Percentiles rank a stretch among this genome's conserved stretches.
These are phyloP conservation scores for Chaetomium tenue DNA, from an alignment of 495 filamentous ascomycete genomes.

Conservation along the genomic window DNA sequence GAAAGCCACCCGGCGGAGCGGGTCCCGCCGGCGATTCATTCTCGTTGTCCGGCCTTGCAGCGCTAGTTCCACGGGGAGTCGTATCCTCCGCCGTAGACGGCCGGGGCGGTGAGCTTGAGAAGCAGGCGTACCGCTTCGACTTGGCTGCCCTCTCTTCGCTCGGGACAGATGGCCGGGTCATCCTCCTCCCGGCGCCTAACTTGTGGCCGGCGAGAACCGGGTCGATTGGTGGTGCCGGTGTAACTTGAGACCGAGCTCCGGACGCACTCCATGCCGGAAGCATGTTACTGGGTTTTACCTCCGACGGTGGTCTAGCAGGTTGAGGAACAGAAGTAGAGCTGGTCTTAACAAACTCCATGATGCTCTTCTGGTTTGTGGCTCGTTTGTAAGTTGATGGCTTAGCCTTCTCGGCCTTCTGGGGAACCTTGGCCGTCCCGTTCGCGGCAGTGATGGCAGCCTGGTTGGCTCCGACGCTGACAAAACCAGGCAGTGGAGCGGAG, in stretches of 20 bases:
- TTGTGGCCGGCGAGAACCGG: slow-evolving; percentile 41
- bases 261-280: not conserved
- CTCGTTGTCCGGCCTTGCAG: slow-evolving; percentile 24
- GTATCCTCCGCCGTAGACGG: slow-evolving; percentile 20
- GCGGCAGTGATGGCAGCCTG: slow-evolving; percentile 40
- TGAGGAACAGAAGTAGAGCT: slow-evolving; percentile 19
- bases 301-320: not conserved
- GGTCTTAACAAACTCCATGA: slow-evolving; percentile 37
- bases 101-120: slow-evolving; percentile 49
- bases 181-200: slow-evolving; percentile 33
- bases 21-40: slow-evolving; percentile 36
- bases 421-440: slow-evolving; percentile 27
- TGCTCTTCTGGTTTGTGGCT: slow-evolving; percentile 42
- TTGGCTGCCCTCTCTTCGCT: slow-evolving; percentile 13
- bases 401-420: slow-evolving; percentile 25
- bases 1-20: slow-evolving; percentile 36
- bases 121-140: slow-evolving; percentile 45
- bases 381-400: slow-evolving; percentile 36
- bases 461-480: slow-evolving; percentile 45
- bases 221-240: slow-evolving; percentile 30
- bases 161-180: slow-evolving; percentile 19
- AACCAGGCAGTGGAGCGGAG: slow-evolving; percentile 41
- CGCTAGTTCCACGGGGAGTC: not conserved
- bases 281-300: not conserved
- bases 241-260: slow-evolving; percentile 17